Evolutionary conservation across 2,329 filamentous ascomycete genomes (phyloP).

Genomic region (Nigrospora sphaerica): DNA sequence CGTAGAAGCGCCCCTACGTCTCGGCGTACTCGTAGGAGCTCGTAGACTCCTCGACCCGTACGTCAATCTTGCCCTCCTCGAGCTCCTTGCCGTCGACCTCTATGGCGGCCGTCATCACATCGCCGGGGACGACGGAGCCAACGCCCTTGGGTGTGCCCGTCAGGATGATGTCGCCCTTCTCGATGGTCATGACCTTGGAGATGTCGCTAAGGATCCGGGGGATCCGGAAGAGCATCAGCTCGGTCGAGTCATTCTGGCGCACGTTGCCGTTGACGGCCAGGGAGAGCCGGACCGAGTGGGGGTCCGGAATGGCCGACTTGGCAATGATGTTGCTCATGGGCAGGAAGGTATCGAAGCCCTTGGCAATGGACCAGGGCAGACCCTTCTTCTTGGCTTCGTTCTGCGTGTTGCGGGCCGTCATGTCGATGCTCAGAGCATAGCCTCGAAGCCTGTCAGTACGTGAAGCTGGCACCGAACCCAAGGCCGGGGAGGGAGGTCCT

Average conservation of each 20-base stretch:
- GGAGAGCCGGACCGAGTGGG: constrained; percentile 81
- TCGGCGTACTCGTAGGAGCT: constrained; percentile 71
- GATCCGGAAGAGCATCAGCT: constrained; percentile 88
- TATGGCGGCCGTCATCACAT: constrained; percentile 80
- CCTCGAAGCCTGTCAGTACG: constrained; percentile 36
- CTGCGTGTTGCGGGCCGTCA: constrained; percentile 94
- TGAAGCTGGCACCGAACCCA: background rate
- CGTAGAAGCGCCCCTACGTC: constrained; percentile 40
- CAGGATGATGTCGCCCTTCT: constrained; percentile 85
- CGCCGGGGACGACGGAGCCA: constrained; percentile 74
- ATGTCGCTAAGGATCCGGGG: constrained; percentile 85
- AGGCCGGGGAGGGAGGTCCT: constrained; percentile 13
- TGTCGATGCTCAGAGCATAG: constrained; percentile 89
- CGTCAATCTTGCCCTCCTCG: constrained; percentile 77
- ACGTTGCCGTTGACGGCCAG: constrained; percentile 74
- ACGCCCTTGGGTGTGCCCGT: constrained; percentile 98
- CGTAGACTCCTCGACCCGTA: constrained; percentile 72
- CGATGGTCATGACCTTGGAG: constrained; percentile 87
- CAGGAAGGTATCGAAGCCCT: constrained; percentile 96
- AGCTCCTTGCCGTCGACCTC: constrained; percentile 75
- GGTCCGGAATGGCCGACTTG: constrained; percentile 74
- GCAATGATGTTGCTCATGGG: constrained; percentile 77
- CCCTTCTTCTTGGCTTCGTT: constrained; percentile 97
- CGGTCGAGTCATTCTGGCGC: constrained; percentile 82
- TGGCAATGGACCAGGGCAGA: constrained; percentile 91